Evolutionary conservation across 768 basidiomycete species (phyloP).

Genomic region (Calocera cornea): DNA sequence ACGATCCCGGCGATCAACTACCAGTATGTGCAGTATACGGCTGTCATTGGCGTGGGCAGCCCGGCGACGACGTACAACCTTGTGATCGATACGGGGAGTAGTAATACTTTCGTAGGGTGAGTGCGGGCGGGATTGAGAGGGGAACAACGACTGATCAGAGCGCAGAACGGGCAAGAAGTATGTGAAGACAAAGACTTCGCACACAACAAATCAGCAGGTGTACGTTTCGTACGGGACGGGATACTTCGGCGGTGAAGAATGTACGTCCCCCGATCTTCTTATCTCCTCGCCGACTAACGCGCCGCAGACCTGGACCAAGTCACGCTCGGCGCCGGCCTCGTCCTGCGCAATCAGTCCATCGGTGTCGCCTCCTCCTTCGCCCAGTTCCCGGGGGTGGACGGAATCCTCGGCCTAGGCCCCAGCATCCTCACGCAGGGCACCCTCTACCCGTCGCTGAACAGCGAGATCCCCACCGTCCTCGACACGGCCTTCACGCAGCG

Average conservation of each 20-base stretch:
- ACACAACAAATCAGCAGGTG: not conserved
- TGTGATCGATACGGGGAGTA: not conserved
- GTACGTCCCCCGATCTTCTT: not conserved
- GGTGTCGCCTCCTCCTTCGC: not conserved
- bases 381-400: not conserved
- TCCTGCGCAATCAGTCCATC: not conserved
- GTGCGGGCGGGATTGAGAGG: not conserved
- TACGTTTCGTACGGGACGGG: not conserved
- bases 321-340: not conserved
- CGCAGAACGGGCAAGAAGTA: not conserved
- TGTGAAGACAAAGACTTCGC: not conserved
- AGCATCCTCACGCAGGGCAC: not conserved
- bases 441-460: not conserved
- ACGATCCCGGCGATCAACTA: not conserved
- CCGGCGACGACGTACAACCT: not conserved
- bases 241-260: not conserved
- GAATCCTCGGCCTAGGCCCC: not conserved
- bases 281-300: not conserved
- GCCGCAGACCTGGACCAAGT: not conserved
- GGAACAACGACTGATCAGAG: too few relatives aligned
- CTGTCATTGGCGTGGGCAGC: not conserved
- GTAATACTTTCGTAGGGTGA: not conserved
- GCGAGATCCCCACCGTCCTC: constrained; percentile 18
- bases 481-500: constrained; percentile 23
- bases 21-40: not conserved